Evolutionary conservation across 306 rosid genomes (phyloP).

Genomic region (Alnus rubra): DNA sequence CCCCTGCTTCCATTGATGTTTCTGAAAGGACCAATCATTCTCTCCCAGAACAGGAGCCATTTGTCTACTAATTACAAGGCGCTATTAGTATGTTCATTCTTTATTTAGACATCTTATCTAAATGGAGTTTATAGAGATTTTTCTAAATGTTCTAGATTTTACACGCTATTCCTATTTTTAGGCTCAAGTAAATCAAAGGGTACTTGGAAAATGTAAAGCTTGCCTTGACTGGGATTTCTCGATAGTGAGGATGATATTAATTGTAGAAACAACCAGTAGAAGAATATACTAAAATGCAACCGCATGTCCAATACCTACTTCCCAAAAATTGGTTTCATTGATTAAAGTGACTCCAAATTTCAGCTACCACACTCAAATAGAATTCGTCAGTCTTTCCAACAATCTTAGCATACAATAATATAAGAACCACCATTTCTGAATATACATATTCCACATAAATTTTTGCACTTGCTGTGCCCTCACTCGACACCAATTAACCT

Average conservation of each 20-base stretch:
- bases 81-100: background rate
- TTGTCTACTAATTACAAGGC: background rate
- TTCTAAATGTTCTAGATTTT: background rate
- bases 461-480: too few species aligned
- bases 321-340: background rate
- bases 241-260: background rate
- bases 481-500: background rate
- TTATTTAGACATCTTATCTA: background rate
- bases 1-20: background rate
- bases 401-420: background rate
- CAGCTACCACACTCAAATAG: background rate
- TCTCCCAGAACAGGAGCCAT: background rate
- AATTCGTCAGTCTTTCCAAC: background rate
- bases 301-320: background rate
- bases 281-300: background rate
- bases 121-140: background rate
- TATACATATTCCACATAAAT: too few species aligned
- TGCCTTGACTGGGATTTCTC: background rate
- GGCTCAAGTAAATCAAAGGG: background rate
- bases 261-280: background rate
- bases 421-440: too few species aligned
- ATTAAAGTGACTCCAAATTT: background rate
- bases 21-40: background rate
- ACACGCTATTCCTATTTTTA: background rate
- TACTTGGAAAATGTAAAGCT: background rate